Percentiles rank a stretch among this genome's conserved stretches.
These are phyloP conservation scores for Lolium rigidum DNA, from an alignment of 176 grass and related monocot species.

Conservation along the genomic window DNA sequence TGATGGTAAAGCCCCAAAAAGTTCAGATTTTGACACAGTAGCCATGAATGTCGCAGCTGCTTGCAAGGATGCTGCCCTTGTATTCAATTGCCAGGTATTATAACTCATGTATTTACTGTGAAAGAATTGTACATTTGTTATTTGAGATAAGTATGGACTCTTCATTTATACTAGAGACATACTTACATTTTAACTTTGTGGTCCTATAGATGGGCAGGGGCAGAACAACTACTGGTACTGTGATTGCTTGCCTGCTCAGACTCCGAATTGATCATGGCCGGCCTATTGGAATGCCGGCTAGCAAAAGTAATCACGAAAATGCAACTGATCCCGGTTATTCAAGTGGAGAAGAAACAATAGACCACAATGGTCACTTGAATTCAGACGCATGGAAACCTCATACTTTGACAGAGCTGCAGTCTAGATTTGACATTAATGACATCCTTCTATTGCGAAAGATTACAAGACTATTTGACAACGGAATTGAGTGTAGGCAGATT, in stretches of 20 bases:
- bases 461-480: constrained; percentile 92
- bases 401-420: constrained; percentile 47
- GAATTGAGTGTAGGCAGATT: constrained; percentile 80
- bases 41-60: constrained; percentile 76
- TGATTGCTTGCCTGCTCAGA: constrained; percentile 93
- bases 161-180: constrained; percentile 29
- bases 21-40: constrained; percentile 94
- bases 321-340: constrained; percentile 53
- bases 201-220: constrained; percentile 87
- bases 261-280: constrained; percentile 80
- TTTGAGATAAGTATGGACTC: neutral
- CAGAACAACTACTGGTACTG: constrained; percentile 96
- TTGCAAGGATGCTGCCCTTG: constrained; percentile 74
- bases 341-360: constrained; percentile 70
- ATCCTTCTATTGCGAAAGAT: constrained; percentile 94
- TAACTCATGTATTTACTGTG: constrained; percentile 26
- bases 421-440: constrained; percentile 83
- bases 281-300: constrained; percentile 71
- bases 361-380: constrained; percentile 57
- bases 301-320: constrained; percentile 57
- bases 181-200: constrained; percentile 39
- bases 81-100: constrained; percentile 97
- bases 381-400: constrained; percentile 57
- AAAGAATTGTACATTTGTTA: constrained; percentile 25
- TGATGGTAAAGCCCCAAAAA: constrained; percentile 99